Conservation (phyloP, 495 filamentous ascomycete genomes). For the Hypoxylon crocopeplum region DNA sequence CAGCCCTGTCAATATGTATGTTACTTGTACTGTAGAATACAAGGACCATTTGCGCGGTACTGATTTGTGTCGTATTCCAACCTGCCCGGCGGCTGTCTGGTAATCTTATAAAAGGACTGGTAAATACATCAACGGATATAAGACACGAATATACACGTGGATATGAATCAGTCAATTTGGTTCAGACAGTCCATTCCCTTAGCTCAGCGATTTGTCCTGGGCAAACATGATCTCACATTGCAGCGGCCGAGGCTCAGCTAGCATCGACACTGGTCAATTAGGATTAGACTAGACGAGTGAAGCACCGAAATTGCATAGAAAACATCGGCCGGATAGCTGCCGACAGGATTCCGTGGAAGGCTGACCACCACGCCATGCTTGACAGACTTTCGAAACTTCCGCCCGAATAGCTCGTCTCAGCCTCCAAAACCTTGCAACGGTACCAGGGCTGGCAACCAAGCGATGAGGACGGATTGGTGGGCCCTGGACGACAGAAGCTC, state of each 20-base stretch:
- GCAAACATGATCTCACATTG: conserved; percentile 11
- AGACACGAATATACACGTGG: conserved; percentile 35
- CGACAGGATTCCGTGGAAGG: conserved; percentile 4
- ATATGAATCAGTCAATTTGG: conserved; percentile 28
- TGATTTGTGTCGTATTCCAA: conserved; percentile 6
- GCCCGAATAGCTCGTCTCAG: conserved; percentile 38
- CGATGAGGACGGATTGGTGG: conserved; percentile 20
- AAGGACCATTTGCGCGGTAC: too few species aligned
- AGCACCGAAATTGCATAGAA: not conserved
- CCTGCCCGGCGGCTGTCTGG: not conserved
- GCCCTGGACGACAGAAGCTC: not conserved
- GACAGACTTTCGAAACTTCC: conserved; percentile 36
- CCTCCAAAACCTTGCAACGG: conserved; percentile 28
- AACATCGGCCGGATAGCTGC: not conserved
- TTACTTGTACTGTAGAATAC: conserved; percentile 8
- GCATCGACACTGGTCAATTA: not conserved
- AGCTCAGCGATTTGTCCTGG: conserved; percentile 6
- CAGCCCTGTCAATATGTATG: conserved; percentile 7
- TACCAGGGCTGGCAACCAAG: conserved; percentile 29
- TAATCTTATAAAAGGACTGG: conserved; percentile 10
- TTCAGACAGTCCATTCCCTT: conserved; percentile 30
- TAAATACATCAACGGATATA: too few species aligned
- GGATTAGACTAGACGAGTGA: not conserved
- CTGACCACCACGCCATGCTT: conserved; percentile 12
- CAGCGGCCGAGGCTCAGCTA: conserved; percentile 1